These are phyloP conservation scores for Daldinia grandis DNA, from an alignment of 495 filamentous ascomycete species.

Conservation along the genomic window DNA sequence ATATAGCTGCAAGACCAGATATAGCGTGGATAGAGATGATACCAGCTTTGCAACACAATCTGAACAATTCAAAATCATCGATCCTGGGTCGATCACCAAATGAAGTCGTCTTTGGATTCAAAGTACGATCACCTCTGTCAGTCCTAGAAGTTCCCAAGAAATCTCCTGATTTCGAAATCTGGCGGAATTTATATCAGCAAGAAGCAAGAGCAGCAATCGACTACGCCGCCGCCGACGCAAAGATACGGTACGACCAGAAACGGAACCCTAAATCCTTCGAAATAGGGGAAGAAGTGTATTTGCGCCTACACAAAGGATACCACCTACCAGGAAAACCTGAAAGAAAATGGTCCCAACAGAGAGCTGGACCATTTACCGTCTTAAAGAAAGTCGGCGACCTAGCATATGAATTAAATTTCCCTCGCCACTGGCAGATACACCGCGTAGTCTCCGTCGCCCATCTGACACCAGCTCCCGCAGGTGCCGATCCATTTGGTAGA, in stretches of 20 bases:
- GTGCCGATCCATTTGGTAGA: not conserved
- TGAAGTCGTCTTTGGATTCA: slow-evolving; percentile 10
- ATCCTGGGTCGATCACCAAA: not conserved
- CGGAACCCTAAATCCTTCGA: not conserved
- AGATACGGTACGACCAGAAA: not conserved
- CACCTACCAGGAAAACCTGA: not conserved
- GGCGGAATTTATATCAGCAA: not conserved
- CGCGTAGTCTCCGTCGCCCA: not conserved
- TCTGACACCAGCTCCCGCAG: not conserved
- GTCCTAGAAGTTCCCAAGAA: not conserved
- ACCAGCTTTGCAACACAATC: slow-evolving; percentile 9
- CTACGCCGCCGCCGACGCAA: not conserved
- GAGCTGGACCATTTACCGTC: not conserved
- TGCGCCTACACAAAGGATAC: slow-evolving; percentile 10
- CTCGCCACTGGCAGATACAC: slow-evolving; percentile 1
- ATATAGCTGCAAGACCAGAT: not conserved
- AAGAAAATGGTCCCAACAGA: slow-evolving; percentile 5
- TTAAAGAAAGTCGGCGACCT: not conserved
- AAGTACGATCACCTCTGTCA: not conserved
- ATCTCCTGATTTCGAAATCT: not conserved
- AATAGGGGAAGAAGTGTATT: not conserved
- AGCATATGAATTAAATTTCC: slow-evolving; percentile 8
- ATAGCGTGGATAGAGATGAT: not conserved
- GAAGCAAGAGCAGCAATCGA: slow-evolving; percentile 13
- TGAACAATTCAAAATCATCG: slow-evolving; percentile 21